phyloP scores from a whole-genome alignment of 805 yeast species.

The Kluyveromyces aestuarii region DNA sequence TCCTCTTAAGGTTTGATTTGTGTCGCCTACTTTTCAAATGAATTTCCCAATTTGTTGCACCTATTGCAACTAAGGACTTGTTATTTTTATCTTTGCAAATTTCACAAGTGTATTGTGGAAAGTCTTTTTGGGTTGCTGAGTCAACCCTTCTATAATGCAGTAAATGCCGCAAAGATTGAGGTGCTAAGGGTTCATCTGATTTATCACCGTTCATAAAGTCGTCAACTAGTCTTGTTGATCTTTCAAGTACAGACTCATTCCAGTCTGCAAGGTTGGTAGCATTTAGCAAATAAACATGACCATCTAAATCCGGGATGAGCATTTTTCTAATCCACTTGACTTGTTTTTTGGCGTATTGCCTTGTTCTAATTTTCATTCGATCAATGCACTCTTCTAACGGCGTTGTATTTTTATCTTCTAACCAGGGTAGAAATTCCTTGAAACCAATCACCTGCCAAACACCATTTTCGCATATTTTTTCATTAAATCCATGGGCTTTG shows the following conservation, averaged over 20 bases:
- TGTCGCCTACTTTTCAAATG: constrained; percentile 69
- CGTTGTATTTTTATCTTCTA: constrained; percentile 20
- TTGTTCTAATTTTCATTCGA: constrained; percentile 73
- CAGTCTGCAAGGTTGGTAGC: constrained; percentile 65
- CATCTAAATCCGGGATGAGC: constrained; percentile 53
- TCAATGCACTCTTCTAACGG: constrained; percentile 43
- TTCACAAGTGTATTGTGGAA: constrained; percentile 66
- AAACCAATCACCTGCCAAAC: constrained; percentile 94
- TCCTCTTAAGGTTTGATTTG: constrained; percentile 38
- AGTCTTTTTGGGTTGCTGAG: constrained; percentile 21
- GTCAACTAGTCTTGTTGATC: constrained; percentile 46
- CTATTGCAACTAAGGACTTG: constrained; percentile 55
- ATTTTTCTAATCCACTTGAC: constrained; percentile 82
- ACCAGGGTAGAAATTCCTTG: constrained; percentile 78
- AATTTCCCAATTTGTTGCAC: constrained; percentile 57
- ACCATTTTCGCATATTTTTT: constrained; percentile 54
- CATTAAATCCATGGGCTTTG: constrained; percentile 16
- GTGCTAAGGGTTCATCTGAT: constrained; percentile 28
- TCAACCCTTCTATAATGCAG: constrained; percentile 10
- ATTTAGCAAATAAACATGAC: constrained; percentile 58
- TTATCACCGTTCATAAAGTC: constrained; percentile 27
- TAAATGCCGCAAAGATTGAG: constrained; percentile 28
- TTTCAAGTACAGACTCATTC: constrained; percentile 43
- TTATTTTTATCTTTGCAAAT: constrained; percentile 51
- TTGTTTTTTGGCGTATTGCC: constrained; percentile 82